Conservation (phyloP, 768 basidiomycete species). For the Cyathus striatus region DNA sequence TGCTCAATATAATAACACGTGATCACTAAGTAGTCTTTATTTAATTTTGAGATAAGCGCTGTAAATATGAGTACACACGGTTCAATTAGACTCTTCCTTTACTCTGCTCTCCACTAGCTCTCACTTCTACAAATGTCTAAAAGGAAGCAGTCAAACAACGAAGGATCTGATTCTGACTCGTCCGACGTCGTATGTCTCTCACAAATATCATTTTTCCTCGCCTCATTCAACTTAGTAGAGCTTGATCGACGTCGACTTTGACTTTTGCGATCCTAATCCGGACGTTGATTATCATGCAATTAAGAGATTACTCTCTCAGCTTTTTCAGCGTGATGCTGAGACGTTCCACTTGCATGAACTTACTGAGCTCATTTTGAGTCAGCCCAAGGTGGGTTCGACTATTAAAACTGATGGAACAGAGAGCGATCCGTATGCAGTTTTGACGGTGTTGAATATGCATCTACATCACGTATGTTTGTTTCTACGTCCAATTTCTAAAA, state of each 20-base stretch:
- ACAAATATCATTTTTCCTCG: background rate
- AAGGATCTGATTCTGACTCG: constrained; percentile 33
- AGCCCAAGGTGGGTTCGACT: constrained; percentile 77
- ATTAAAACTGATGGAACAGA: constrained; percentile 89
- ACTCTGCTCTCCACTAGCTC: too few relatives aligned
- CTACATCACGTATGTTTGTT: constrained; percentile 47
- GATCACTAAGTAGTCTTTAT: too few relatives aligned
- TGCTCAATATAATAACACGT: too few relatives aligned
- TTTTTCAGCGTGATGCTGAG: constrained; percentile 73
- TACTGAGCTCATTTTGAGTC: constrained; percentile 71
- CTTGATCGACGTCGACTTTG: constrained; percentile 85
- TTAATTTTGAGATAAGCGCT: too few relatives aligned
- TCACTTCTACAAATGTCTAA: constrained; percentile 21
- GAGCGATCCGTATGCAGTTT: constrained; percentile 85
- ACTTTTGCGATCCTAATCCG: constrained; percentile 87
- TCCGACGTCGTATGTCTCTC: constrained; percentile 20
- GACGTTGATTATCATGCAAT: constrained; percentile 82
- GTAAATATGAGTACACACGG: too few relatives aligned
- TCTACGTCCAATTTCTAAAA: background rate
- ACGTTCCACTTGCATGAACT: constrained; percentile 67
- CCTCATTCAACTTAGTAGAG: constrained; percentile 34
- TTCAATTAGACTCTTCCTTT: too few relatives aligned
- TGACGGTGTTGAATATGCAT: constrained; percentile 80
- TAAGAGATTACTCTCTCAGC: constrained; percentile 65
- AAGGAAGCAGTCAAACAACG: constrained; percentile 24